Conservation (phyloP, 1,139 yeast species). For the Geotrichum europaeum region DNA sequence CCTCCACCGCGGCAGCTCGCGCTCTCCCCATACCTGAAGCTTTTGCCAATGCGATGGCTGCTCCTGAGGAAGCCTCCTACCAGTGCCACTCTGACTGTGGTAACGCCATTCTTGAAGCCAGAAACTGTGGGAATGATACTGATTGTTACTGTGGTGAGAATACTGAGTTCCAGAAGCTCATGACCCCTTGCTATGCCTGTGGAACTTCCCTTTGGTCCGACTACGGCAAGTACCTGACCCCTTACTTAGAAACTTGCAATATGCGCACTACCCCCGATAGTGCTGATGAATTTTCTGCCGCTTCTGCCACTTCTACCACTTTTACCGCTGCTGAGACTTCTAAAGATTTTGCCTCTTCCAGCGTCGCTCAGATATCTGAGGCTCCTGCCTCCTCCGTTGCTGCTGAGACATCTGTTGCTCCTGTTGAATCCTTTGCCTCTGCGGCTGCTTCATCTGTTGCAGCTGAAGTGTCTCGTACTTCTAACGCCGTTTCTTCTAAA, state of each 20-base stretch:
- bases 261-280: slow-evolving; percentile 5
- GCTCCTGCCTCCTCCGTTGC: neutral
- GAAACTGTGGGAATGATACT: slow-evolving; percentile 11
- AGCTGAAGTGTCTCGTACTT: no score
- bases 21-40: slow-evolving; percentile 17
- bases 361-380: neutral
- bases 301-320: neutral
- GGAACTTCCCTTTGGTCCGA: slow-evolving; percentile 15
- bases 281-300: neutral
- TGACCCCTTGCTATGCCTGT: slow-evolving; percentile 11
- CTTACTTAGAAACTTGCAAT: neutral
- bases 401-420: neutral
- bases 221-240: slow-evolving; percentile 12
- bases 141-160: slow-evolving; percentile 10
- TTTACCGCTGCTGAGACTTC: slow-evolving; percentile 1
- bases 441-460: no score
- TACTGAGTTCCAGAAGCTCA: slow-evolving; percentile 6
- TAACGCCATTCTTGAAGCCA: slow-evolving; percentile 14
- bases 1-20: neutral
- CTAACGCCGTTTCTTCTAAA: no score
- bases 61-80: slow-evolving; percentile 13
- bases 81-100: slow-evolving; percentile 17
- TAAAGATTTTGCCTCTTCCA: neutral
- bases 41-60: slow-evolving; percentile 15
- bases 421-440: neutral